Evolutionary conservation across 1,284 basidiomycete species (phyloP).

Genomic region (Cutaneotrichosporon arboriforme): DNA sequence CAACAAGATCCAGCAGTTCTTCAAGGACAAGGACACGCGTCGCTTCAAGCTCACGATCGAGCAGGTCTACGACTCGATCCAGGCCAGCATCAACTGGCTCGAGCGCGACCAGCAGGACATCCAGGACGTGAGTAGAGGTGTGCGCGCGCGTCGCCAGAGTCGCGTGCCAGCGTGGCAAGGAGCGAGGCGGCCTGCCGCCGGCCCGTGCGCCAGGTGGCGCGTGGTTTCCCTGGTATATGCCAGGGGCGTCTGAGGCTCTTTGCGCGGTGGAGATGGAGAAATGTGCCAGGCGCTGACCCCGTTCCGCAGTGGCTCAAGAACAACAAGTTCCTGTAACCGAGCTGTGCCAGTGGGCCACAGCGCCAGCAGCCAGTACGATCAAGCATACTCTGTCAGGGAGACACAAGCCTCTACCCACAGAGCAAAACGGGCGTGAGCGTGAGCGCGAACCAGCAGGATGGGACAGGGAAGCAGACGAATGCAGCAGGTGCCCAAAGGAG

Average conservation of each 20-base stretch:
- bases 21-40: conserved; percentile 50
- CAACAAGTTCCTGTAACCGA: conserved; percentile 43
- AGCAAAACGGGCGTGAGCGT: too few relatives aligned
- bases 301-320: conserved; percentile 55
- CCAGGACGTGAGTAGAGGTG: conserved; percentile 25
- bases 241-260: not conserved
- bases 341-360: not conserved
- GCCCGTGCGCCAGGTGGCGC: too few relatives aligned
- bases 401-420: too few relatives aligned
- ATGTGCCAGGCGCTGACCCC: conserved; percentile 1
- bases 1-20: conserved; percentile 63
- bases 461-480: not conserved
- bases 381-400: not conserved
- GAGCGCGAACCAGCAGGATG: too few relatives aligned
- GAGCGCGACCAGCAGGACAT: conserved; percentile 52
- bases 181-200: too few relatives aligned
- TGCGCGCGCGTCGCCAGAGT: not conserved
- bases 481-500: not conserved
- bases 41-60: conserved; percentile 52
- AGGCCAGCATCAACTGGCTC: conserved; percentile 53
- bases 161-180: too few relatives aligned
- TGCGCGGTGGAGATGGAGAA: not conserved
- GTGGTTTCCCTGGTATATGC: too few relatives aligned
- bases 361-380: not conserved
- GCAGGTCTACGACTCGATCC: conserved; percentile 54